Evolutionary conservation across 345 rosid species (phyloP).

Genomic region (Linum lewisii): DNA sequence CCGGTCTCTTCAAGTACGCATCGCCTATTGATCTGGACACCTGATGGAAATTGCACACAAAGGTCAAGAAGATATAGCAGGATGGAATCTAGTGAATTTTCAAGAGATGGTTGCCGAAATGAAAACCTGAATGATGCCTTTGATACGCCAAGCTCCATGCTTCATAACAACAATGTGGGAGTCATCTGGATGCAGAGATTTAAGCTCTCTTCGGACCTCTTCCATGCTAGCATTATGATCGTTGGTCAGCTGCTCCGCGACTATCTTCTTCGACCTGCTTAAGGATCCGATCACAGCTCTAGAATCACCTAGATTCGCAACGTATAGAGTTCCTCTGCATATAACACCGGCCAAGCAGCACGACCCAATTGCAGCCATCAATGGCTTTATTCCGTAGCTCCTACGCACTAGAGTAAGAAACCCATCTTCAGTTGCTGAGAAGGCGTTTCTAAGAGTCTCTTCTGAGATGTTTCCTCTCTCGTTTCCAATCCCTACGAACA

Average conservation of each 20-base stretch:
- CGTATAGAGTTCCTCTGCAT: conserved; percentile 66
- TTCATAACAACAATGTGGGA: conserved; percentile 68
- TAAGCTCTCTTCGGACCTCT: conserved; percentile 87
- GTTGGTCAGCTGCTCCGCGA: conserved; percentile 69
- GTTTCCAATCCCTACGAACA: conserved; percentile 43
- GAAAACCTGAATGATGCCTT: conserved; percentile 99
- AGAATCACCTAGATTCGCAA: conserved; percentile 92
- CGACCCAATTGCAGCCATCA: conserved; percentile 82
- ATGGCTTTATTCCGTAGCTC: conserved; percentile 53
- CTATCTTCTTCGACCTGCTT: conserved; percentile 53
- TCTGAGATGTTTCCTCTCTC: conserved; percentile 58
- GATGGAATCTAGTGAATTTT: neutral
- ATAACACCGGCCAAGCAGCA: conserved; percentile 88
- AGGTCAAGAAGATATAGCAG: neutral
- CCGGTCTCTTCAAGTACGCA: conserved; percentile 85
- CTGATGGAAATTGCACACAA: conserved; percentile 23
- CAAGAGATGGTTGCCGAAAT: too few species aligned
- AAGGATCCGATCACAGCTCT: conserved; percentile 76
- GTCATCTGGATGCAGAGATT: conserved; percentile 79
- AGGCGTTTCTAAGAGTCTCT: conserved; percentile 56
- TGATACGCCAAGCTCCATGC: conserved; percentile 96
- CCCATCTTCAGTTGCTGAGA: conserved; percentile 79
- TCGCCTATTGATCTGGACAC: conserved; percentile 94
- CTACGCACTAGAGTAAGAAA: conserved; percentile 81
- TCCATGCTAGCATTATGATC: conserved; percentile 87